phyloP scores from a whole-genome alignment of 495 filamentous ascomycete genomes.

The Usnea hakonensis region DNA sequence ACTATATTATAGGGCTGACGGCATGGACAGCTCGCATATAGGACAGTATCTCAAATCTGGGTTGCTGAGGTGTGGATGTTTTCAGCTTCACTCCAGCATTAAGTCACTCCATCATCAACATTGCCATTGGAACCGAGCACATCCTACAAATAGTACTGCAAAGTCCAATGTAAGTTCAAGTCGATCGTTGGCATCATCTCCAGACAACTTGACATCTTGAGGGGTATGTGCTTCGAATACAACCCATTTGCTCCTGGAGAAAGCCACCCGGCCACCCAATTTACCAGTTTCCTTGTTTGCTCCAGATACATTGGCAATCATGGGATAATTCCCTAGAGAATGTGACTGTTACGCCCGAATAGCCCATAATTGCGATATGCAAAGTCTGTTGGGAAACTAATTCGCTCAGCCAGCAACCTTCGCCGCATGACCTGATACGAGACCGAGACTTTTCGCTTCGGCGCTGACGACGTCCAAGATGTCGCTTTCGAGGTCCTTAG shows the following conservation, averaged over 20 bases:
- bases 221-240: neutral
- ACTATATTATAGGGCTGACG: no score
- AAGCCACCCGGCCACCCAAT: neutral
- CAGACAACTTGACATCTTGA: neutral
- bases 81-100: neutral
- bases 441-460: constrained; percentile 35
- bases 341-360: neutral
- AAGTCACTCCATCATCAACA: neutral
- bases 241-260: neutral
- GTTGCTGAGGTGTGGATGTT: no score
- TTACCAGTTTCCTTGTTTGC: neutral
- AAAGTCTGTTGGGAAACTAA: neutral
- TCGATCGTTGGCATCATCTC: neutral
- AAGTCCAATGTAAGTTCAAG: neutral
- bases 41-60: no score
- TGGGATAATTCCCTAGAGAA: neutral
- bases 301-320: neutral
- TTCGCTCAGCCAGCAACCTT: constrained; percentile 29
- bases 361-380: neutral
- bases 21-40: no score
- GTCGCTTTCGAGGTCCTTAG: constrained; percentile 19
- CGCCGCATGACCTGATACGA: constrained; percentile 32
- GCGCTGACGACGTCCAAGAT: constrained; percentile 33
- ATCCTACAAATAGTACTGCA: neutral
- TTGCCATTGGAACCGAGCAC: neutral